phyloP scores from a whole-genome alignment of 768 basidiomycete genomes.

The Sporobolomyces pararoseus region DNA sequence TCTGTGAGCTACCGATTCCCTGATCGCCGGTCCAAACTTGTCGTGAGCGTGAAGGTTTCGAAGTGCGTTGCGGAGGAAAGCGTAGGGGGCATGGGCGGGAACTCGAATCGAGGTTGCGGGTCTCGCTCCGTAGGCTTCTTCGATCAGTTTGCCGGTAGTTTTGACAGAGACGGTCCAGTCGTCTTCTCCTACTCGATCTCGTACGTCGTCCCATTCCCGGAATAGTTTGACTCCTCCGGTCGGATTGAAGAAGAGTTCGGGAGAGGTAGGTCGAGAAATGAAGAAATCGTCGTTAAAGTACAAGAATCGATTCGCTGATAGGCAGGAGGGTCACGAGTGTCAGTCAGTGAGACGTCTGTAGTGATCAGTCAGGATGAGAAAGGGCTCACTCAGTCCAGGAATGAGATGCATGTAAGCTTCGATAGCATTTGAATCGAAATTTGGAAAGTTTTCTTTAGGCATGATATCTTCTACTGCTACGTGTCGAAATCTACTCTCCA shows the following conservation, averaged over 20 bases:
- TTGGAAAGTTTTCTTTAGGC: constrained; percentile 1
- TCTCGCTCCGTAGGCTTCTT: not conserved
- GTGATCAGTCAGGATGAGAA: not conserved
- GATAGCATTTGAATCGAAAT: constrained; percentile 10
- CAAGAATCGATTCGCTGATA: constrained; percentile 16
- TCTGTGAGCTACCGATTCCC: constrained; percentile 8
- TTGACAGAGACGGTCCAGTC: constrained; percentile 13
- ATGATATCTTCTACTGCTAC: constrained; percentile 16
- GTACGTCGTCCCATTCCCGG: constrained; percentile 15
- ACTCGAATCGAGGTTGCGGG: not conserved
- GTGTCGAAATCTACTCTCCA: not conserved
- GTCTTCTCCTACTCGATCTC: not conserved
- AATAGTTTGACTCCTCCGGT: constrained; percentile 12
- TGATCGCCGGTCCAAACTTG: constrained; percentile 2
- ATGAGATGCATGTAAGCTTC: constrained; percentile 21
- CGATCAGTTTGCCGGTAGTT: constrained; percentile 10
- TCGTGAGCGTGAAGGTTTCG: constrained; percentile 17
- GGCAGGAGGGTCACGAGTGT: not conserved
- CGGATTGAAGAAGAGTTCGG: constrained; percentile 20
- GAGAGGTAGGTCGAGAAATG: constrained; percentile 5
- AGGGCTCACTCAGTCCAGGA: constrained; percentile 4
- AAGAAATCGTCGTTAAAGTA: constrained; percentile 21
- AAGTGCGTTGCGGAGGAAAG: constrained; percentile 13
- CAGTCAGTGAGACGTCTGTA: not conserved
- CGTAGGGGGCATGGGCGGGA: constrained; percentile 15